Conservation (phyloP, 1,284 basidiomycete genomes). For the Cryptococcus sp. region DNA sequence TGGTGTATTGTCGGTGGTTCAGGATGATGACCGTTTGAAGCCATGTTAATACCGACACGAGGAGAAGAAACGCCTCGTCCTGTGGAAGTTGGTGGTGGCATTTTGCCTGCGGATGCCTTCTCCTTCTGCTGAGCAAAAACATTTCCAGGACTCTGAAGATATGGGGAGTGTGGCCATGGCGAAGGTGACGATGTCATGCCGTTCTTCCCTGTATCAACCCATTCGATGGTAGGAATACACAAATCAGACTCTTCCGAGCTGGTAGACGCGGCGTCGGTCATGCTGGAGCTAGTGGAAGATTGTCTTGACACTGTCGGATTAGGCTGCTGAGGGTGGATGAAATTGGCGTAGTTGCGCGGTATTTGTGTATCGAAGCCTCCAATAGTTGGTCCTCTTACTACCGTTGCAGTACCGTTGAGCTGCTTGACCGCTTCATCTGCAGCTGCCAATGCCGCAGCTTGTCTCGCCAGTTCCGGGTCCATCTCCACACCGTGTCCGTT, state of each 20-base stretch:
- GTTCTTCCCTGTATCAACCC: constrained; percentile 30
- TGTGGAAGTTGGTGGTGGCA: constrained; percentile 39
- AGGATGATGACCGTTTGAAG: neutral
- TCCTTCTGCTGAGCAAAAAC: constrained; percentile 6
- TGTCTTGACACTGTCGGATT: constrained; percentile 25
- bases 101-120: constrained; percentile 16
- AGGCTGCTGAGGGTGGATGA: constrained; percentile 20
- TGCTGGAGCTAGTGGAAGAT: constrained; percentile 31
- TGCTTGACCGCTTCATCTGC: constrained; percentile 48
- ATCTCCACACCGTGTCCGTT: constrained; percentile 14
- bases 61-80: constrained; percentile 20
- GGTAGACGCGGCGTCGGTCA: constrained; percentile 38
- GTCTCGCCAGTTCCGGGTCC: constrained; percentile 18
- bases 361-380: constrained; percentile 9
- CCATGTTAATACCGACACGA: constrained; percentile 2
- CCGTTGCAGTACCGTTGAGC: constrained; percentile 44
- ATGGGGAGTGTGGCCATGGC: constrained; percentile 12
- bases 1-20: constrained; percentile 13
- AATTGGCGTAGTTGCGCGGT: constrained; percentile 27
- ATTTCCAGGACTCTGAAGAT: constrained; percentile 15
- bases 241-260: constrained; percentile 49
- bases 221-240: constrained; percentile 45
- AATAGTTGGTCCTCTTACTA: constrained; percentile 33
- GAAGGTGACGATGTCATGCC: constrained; percentile 8
- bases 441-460: constrained; percentile 34